Evolutionary conservation across 441 rosid genomes (phyloP).

Genomic region (Croton laevigatus): DNA sequence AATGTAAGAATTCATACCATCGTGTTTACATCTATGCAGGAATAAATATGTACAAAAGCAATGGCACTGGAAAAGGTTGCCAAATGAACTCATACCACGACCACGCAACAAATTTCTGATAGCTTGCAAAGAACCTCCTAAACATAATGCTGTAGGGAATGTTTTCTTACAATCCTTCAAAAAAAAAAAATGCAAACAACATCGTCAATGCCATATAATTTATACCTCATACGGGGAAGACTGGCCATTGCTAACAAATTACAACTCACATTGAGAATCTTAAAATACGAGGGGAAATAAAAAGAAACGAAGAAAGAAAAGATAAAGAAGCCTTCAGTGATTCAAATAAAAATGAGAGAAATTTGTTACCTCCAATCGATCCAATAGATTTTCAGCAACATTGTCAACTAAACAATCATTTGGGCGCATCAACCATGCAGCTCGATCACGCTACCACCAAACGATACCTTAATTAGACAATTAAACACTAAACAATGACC

Average conservation of each 20-base stretch:
- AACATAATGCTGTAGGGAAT: constrained; percentile 77
- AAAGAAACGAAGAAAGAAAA: not conserved
- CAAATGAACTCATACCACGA: constrained; percentile 59
- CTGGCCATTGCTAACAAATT: not conserved
- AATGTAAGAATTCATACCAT: not conserved
- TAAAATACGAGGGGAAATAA: not conserved
- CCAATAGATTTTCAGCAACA: constrained; percentile 88
- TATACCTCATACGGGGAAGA: too few relatives aligned
- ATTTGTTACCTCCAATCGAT: constrained; percentile 73
- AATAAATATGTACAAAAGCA: too few relatives aligned
- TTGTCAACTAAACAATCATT: constrained; percentile 71
- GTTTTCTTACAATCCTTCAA: constrained; percentile 80
- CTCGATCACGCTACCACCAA: constrained; percentile 81
- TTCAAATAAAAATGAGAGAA: not conserved
- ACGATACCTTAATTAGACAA: constrained; percentile 14
- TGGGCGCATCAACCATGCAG: constrained; percentile 81
- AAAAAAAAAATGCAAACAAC: constrained; percentile 7
- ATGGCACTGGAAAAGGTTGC: not conserved
- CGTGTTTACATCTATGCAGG: not conserved
- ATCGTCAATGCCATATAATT: not conserved
- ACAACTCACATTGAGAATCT: not conserved
- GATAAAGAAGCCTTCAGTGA: not conserved
- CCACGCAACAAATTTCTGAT: constrained; percentile 50
- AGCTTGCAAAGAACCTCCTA: constrained; percentile 85
- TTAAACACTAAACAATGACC: not conserved